These are phyloP conservation scores for Eimeria maxima DNA, from an alignment of 169 alveolate species.

Conservation along the genomic window DNA sequence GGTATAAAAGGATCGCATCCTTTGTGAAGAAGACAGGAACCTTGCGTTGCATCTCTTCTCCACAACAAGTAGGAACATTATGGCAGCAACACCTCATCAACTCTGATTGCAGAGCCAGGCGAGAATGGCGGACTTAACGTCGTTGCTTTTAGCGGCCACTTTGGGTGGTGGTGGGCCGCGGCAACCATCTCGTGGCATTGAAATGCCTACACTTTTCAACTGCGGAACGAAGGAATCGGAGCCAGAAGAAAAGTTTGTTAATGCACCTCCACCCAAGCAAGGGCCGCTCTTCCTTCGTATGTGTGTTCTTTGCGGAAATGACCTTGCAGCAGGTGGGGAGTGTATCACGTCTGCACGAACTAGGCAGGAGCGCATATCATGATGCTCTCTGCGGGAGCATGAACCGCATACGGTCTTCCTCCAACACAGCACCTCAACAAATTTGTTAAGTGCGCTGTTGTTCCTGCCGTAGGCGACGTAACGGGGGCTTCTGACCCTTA, in stretches of 20 bases:
- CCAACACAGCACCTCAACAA: background rate
- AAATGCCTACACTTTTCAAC: constrained; percentile 15
- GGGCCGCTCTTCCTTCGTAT: constrained; percentile 75
- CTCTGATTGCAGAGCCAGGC: constrained; percentile 6
- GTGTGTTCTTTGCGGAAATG: constrained; percentile 69
- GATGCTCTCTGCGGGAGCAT: background rate
- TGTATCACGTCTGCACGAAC: background rate
- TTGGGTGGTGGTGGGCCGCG: constrained; percentile 3
- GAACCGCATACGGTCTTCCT: background rate
- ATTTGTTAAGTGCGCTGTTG: background rate
- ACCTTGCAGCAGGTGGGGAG: constrained; percentile 72
- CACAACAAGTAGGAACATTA: background rate
- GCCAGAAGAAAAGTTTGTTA: constrained; percentile 65
- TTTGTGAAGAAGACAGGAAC: background rate
- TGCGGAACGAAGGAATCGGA: constrained; percentile 60
- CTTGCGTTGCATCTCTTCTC: background rate
- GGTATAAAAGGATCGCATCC: background rate
- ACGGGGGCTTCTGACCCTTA: constrained; percentile 75
- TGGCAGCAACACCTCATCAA: background rate
- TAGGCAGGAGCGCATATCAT: background rate
- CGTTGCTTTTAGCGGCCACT: constrained; percentile 17
- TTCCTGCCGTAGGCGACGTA: constrained; percentile 55
- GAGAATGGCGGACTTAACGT: constrained; percentile 40
- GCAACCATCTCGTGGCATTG: constrained; percentile 34
- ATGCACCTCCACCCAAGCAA: constrained; percentile 71